Evolutionary conservation across 495 filamentous ascomycete species (phyloP).

Genomic region (Penicillium desertorum): DNA sequence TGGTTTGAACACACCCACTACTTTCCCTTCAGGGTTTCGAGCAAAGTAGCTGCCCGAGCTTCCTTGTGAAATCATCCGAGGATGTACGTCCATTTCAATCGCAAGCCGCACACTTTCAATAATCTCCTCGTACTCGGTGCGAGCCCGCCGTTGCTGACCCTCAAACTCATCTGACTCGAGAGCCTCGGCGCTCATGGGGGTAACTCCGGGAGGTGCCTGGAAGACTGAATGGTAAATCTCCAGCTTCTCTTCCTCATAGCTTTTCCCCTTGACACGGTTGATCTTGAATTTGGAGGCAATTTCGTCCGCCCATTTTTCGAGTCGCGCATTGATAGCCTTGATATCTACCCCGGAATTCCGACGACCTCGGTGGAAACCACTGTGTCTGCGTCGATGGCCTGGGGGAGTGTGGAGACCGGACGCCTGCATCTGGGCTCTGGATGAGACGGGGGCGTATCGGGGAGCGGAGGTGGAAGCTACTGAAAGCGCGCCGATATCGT

Average conservation of each 20-base stretch:
- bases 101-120: constrained; percentile 88
- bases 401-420: constrained; percentile 40
- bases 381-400: constrained; percentile 47
- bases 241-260: constrained; percentile 75
- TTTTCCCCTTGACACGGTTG: constrained; percentile 69
- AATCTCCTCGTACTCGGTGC: constrained; percentile 78
- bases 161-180: constrained; percentile 61
- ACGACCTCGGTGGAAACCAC: constrained; percentile 52
- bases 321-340: constrained; percentile 94
- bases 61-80: constrained; percentile 92
- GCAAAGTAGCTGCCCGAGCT: constrained; percentile 99
- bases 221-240: constrained; percentile 99
- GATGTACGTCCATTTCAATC: constrained; percentile 90
- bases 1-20: constrained; percentile 97
- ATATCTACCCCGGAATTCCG: constrained; percentile 94
- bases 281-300: constrained; percentile 98
- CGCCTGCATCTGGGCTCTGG: constrained; percentile 51
- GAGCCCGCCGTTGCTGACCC: constrained; percentile 60
- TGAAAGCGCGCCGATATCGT: constrained; percentile 54
- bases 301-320: constrained; percentile 97
- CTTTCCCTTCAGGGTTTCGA: constrained; percentile 82
- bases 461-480: constrained; percentile 62
- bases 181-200: constrained; percentile 72
- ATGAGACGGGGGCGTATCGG: constrained; percentile 66
- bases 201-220: constrained; percentile 80